Evolutionary conservation across 2,329 filamentous ascomycete species (phyloP).

Genomic region (Plectosphaerella cucumerina): DNA sequence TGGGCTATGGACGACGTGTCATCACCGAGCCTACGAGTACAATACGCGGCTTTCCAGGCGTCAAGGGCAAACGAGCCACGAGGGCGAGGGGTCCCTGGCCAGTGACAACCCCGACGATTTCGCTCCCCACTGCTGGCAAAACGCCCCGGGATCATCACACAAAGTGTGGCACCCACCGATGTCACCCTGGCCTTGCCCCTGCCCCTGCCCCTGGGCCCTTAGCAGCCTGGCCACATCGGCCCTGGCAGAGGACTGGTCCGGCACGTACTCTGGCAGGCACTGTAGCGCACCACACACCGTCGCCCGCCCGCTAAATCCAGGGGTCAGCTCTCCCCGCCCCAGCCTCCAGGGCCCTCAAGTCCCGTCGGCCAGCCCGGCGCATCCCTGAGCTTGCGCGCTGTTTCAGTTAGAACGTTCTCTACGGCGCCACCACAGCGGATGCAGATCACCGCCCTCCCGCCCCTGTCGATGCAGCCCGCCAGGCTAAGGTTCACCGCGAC

Average conservation of each 20-base stretch:
- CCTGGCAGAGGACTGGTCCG: not conserved
- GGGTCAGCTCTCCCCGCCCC: not conserved
- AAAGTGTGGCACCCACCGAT: too few species aligned
- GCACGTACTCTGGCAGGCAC: too few species aligned
- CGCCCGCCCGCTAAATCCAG: not conserved
- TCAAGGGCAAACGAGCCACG: too few species aligned
- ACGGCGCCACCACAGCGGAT: constrained; percentile 8
- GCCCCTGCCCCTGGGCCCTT: too few species aligned
- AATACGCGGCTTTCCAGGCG: too few species aligned
- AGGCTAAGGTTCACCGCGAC: too few species aligned
- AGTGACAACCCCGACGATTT: not conserved
- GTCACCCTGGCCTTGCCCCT: too few species aligned
- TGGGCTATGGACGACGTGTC: too few species aligned
- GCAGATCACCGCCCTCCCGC: constrained; percentile 4
- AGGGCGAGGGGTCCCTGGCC: not conserved
- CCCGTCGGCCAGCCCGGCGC: not conserved
- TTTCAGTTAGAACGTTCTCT: constrained; percentile 12
- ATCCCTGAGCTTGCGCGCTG: constrained; percentile 4
- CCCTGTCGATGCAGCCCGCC: constrained; percentile 4
- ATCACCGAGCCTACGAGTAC: too few species aligned
- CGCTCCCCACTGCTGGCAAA: not conserved
- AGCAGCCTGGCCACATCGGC: too few species aligned
- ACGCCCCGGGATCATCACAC: too few species aligned
- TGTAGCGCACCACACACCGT: too few species aligned
- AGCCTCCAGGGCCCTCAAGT: not conserved